Base-by-base conservation (phyloP, 2,329 filamentous ascomycete species). In the Curvularia hawaiiensis region DNA sequence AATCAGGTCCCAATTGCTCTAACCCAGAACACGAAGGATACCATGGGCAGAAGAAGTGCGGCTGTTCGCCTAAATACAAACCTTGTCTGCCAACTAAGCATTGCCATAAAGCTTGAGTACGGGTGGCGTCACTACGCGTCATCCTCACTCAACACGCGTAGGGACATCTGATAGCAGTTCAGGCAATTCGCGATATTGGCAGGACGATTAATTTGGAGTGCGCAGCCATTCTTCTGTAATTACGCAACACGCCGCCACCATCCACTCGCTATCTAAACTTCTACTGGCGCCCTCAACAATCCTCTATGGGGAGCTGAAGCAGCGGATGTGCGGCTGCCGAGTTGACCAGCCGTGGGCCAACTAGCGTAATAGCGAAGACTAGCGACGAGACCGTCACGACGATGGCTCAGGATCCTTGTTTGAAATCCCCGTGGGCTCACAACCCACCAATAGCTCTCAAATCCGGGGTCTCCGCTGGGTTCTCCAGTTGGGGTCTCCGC, bases 391-490 rank as follows among this genome's bases (percentile, higher is more conserved):
- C 44, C 10, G 54, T 48, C 44, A 48, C 50, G 54, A 57, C 24
- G 44, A 43, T 35, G 38, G 54, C 39, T 48, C 38, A 35, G n/a
- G 43, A 63, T 54, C 46, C 59, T 49, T 58, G 57, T 50, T 39
- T 24, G 28, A 28, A 44, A 50, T 52, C 56, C 59, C 53, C 54
- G 55, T 58, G 58, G 58, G 58, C 41, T 41, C 39, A 11, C 16
- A 40, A 39, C 16, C 18, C 40, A 33, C 50, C 39, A 57, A 57
- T 62, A 54, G 50, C 48, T 46, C 47, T 35, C 50, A 20, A 18
- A 35, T 63, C 66, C 46, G 64, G 64, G 60, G 65, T 59, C 61
- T 67, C 66, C 66, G 61, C 59, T 53, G 33, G 64, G 60, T 63
- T 58, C 63, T 65, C 66, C 66, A 62, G 58, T 53, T 35, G 49